A percentile compares a stretch with the other conserved stretches of the same genome.
Evolutionary conservation across 176 grass and related monocot genomes (phyloP).

Genomic region (Puya raimondii): DNA sequence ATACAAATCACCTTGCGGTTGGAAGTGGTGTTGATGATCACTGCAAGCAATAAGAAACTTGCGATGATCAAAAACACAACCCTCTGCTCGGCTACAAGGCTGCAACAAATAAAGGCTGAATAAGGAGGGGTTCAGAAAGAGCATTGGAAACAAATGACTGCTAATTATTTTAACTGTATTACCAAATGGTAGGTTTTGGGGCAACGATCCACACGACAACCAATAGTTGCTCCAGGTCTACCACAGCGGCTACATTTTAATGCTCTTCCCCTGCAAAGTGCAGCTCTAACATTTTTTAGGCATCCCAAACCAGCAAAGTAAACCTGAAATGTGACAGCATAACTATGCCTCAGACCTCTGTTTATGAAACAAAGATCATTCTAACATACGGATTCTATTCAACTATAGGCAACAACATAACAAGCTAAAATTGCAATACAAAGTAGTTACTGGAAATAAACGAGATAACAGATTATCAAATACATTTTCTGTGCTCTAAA

Average conservation of each 20-base stretch:
- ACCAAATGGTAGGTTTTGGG: constrained; percentile 99
- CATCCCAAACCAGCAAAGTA: constrained; percentile 95
- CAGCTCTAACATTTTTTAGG: constrained; percentile 90
- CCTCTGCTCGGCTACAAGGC: constrained; percentile 81
- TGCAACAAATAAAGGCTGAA: constrained; percentile 33
- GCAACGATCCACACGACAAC: constrained; percentile 88
- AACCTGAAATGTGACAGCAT: constrained; percentile 64
- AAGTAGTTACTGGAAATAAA: neutral
- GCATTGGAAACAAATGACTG: neutral
- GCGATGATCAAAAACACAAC: constrained; percentile 89
- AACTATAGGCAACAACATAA: neutral
- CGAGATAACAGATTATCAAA: neutral
- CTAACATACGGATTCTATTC: neutral
- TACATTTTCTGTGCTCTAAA: neutral
- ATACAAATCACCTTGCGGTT: constrained; percentile 68
- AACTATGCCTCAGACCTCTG: constrained; percentile 9
- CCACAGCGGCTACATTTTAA: constrained; percentile 95
- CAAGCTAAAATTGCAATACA: constrained; percentile 1
- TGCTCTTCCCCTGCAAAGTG: constrained; percentile 76
- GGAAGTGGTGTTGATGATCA: constrained; percentile 84
- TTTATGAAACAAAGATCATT: constrained; percentile 5
- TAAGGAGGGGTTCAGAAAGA: constrained; percentile 11
- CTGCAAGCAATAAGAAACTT: constrained; percentile 97
- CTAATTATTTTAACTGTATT: constrained; percentile 19
- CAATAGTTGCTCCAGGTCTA: constrained; percentile 89